Evolutionary conservation across 768 basidiomycete genomes (phyloP).

Genomic region (Lentinula boryana): DNA sequence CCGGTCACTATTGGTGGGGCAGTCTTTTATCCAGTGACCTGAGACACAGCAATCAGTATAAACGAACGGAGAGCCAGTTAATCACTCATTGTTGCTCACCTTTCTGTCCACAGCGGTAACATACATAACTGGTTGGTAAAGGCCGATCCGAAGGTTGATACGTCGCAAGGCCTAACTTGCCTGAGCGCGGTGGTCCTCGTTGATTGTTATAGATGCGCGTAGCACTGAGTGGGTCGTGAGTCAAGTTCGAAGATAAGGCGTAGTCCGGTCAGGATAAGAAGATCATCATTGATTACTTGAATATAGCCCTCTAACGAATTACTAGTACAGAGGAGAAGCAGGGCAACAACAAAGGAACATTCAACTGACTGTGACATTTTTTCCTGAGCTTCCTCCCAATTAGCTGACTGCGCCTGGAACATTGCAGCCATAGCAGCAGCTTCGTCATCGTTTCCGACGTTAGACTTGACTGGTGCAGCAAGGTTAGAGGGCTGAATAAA

Average conservation of each 20-base stretch:
- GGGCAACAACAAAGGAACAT: constrained; percentile 31
- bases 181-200: constrained; percentile 58
- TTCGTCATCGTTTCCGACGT: constrained; percentile 69
- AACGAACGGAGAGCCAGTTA: neutral
- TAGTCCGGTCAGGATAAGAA: neutral
- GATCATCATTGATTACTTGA: constrained; percentile 67
- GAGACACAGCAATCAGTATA: constrained; percentile 8
- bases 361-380: constrained; percentile 96
- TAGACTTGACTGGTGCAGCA: constrained; percentile 27
- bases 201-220: constrained; percentile 61
- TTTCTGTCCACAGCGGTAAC: constrained; percentile 98
- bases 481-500: constrained; percentile 8
- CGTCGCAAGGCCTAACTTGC: constrained; percentile 49
- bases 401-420: constrained; percentile 89
- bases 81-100: constrained; percentile 39
- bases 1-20: constrained; percentile 94
- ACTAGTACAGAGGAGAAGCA: neutral
- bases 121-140: constrained; percentile 92
- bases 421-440: constrained; percentile 97
- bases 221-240: constrained; percentile 47
- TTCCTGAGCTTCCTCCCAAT: constrained; percentile 99
- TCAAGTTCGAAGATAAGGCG: constrained; percentile 26
- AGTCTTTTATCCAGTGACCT: constrained; percentile 99
- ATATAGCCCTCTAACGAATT: constrained; percentile 18
- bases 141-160: constrained; percentile 64